Evolutionary conservation across 352 stramenopile genomes (phyloP).

Genomic region (Globisporangium cylindrosporum): DNA sequence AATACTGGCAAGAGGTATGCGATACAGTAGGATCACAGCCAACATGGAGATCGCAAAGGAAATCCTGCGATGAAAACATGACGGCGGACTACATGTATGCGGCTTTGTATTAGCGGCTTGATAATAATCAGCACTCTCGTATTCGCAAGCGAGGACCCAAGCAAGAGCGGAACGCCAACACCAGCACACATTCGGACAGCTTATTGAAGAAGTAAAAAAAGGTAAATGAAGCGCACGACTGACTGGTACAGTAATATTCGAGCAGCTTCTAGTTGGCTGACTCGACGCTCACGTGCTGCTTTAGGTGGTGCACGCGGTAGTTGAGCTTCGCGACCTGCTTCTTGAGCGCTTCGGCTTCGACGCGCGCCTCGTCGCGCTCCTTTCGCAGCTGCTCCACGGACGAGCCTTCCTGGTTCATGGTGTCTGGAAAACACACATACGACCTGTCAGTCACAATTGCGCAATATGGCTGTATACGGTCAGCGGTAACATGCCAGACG

Average conservation of each 20-base stretch:
- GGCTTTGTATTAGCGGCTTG: not conserved
- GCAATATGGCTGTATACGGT: not conserved
- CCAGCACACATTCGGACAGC: constrained; percentile 1
- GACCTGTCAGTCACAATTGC: not conserved
- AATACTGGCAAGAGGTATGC: not conserved
- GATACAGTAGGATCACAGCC: not conserved
- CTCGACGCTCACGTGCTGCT: constrained; percentile 60
- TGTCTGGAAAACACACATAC: constrained; percentile 28
- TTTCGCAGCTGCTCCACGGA: constrained; percentile 58
- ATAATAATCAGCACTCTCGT: not conserved
- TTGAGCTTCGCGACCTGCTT: constrained; percentile 80
- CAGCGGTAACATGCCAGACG: not conserved
- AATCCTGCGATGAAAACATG: no score
- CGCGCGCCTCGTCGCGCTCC: constrained; percentile 54
- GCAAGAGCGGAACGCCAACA: not conserved
- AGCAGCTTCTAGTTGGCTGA: constrained; percentile 4
- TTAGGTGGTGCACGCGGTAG: constrained; percentile 75
- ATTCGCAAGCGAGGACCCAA: not conserved
- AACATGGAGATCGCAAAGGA: not conserved
- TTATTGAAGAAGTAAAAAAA: not conserved
- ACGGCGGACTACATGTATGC: not conserved
- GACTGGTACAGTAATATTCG: not conserved
- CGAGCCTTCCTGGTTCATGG: constrained; percentile 59
- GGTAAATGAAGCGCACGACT: not conserved
- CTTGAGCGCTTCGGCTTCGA: constrained; percentile 54